Conservation (phyloP, 306 rosid species). For the Dalbergia cultrata region DNA sequence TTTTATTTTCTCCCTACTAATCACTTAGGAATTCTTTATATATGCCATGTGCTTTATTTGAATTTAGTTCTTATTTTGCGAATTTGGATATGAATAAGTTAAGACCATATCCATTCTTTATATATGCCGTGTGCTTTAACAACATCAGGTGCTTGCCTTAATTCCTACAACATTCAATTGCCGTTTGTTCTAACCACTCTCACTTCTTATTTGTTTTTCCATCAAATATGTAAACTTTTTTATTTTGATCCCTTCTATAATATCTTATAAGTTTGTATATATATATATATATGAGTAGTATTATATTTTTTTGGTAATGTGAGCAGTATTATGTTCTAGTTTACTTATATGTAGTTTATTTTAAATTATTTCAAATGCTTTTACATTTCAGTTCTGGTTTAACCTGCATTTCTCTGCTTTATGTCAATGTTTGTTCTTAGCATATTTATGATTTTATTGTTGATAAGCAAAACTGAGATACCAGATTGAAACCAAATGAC, state of each 20-base stretch:
- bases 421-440: background rate
- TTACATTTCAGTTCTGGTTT: background rate
- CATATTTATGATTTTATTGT: background rate
- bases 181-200: background rate
- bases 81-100: background rate
- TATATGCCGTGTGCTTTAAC: background rate
- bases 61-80: background rate
- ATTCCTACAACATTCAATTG: conserved; percentile 12
- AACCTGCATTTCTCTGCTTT: conserved; percentile 1
- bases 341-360: background rate
- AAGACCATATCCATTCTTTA: background rate
- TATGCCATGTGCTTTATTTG: too few relatives aligned
- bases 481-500: conserved; percentile 5
- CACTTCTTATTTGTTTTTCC: background rate
- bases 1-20: too few relatives aligned
- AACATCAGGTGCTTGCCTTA: conserved; percentile 38
- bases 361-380: background rate
- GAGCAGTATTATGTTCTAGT: background rate
- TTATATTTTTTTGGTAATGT: too few relatives aligned
- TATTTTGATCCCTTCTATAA: background rate
- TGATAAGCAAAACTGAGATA: conserved; percentile 6
- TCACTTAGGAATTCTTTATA: too few relatives aligned
- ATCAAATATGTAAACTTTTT: background rate
- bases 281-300: background rate
- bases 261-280: background rate